phyloP scores from a whole-genome alignment of 768 basidiomycete genomes.

The Mycena metata region DNA sequence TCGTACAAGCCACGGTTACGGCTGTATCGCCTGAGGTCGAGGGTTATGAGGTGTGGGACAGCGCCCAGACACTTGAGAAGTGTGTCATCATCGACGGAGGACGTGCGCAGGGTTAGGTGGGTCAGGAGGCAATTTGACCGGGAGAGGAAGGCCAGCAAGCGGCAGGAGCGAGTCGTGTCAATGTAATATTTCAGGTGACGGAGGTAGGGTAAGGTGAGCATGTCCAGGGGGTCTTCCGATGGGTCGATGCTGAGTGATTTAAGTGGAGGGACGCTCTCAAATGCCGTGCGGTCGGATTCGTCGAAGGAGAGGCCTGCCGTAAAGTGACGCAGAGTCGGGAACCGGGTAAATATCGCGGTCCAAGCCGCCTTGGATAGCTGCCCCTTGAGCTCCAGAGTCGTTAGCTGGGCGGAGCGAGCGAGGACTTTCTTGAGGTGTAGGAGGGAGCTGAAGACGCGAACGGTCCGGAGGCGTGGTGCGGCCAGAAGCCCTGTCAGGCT shows the following conservation, averaged over 20 bases:
- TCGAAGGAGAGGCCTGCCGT: not conserved
- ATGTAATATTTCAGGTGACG: not conserved
- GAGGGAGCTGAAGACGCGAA: not conserved
- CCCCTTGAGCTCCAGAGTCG: not conserved
- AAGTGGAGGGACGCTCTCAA: not conserved
- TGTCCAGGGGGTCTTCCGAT: not conserved
- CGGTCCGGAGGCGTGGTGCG: not conserved
- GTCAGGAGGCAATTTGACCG: not conserved
- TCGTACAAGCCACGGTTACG: not conserved
- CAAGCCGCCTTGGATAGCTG: not conserved
- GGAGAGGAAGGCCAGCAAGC: conserved; percentile 8
- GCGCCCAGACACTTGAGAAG: not conserved
- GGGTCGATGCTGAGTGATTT: conserved; percentile 1
- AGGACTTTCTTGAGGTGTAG: not conserved
- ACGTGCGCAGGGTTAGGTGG: not conserved
- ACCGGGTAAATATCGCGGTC: not conserved
- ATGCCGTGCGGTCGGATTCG: no score
- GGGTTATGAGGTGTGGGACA: not conserved
- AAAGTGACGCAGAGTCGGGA: conserved; percentile 1
- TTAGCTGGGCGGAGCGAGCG: not conserved
- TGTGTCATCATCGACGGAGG: not conserved
- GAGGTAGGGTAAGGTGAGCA: conserved; percentile 4
- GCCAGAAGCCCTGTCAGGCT: not conserved
- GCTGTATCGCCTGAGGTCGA: not conserved
- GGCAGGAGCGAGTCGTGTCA: not conserved